phyloP scores from a whole-genome alignment of 2,329 filamentous ascomycete species.

The Colletotrichum chrysophilum region DNA sequence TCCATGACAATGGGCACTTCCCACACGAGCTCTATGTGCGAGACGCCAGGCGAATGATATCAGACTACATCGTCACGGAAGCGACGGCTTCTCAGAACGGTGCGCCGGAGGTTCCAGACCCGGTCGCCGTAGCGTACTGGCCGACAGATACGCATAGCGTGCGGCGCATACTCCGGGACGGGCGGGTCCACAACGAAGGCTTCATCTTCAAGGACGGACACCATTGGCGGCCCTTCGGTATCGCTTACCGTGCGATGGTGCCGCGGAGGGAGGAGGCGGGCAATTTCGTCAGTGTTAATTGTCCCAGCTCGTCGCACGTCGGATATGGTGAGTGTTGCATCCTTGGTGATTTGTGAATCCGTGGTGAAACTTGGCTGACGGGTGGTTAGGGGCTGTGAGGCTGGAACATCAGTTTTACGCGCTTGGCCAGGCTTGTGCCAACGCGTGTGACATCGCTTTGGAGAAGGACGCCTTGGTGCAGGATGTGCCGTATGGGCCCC shows the following conservation, averaged over 20 bases:
- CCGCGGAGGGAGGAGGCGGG: conserved; percentile 14
- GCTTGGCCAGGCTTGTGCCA: conserved; percentile 13
- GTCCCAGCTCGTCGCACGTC: conserved; percentile 22
- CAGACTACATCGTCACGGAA: conserved; percentile 28
- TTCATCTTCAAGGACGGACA: conserved; percentile 26
- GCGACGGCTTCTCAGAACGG: conserved; percentile 20
- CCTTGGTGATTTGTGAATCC: neutral
- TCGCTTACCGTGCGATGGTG: conserved; percentile 20
- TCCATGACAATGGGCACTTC: conserved; percentile 28
- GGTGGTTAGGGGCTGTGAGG: neutral
- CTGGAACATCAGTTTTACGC: conserved; percentile 19
- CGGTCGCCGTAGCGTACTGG: conserved; percentile 27
- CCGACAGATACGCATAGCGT: conserved; percentile 29
- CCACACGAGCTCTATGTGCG: conserved; percentile 31
- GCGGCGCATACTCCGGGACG: conserved; percentile 25
- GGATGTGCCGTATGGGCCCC: neutral
- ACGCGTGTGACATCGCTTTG: conserved; percentile 17
- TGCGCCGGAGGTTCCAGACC: conserved; percentile 6
- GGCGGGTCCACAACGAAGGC: conserved; percentile 26
- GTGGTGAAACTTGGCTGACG: neutral
- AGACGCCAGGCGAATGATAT: conserved; percentile 29
- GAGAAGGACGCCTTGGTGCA: neutral
- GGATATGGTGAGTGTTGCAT: conserved; percentile 12
- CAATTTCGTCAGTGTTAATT: conserved; percentile 17
- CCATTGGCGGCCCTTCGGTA: conserved; percentile 22